A percentile compares a stretch with the other conserved stretches of the same genome.
Conservation (phyloP, 2,329 filamentous ascomycete genomes). For the Salinomyces thailandicus region DNA sequence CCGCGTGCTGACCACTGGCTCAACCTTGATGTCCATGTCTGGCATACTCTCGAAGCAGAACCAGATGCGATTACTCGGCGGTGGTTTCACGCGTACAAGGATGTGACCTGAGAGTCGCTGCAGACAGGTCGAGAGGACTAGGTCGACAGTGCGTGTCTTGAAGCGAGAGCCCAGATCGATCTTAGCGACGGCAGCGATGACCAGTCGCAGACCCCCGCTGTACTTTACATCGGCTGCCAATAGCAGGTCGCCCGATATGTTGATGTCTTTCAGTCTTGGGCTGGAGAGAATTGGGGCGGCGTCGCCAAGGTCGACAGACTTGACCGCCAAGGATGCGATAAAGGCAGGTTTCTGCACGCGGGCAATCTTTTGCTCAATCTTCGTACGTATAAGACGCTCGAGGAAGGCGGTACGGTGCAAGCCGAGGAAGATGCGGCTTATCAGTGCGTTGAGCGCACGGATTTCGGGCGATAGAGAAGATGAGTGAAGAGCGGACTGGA, state of each 20-base stretch:
- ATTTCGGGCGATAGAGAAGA: constrained; percentile 74
- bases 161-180: constrained; percentile 83
- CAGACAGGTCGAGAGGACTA: constrained; percentile 75
- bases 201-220: constrained; percentile 76
- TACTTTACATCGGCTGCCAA: constrained; percentile 84
- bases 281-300: constrained; percentile 83
- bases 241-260: constrained; percentile 79
- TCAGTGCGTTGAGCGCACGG: constrained; percentile 83
- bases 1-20: constrained; percentile 87
- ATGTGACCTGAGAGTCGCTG: constrained; percentile 78
- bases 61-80: constrained; percentile 94
- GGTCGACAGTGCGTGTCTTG: constrained; percentile 79
- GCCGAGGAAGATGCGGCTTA: constrained; percentile 79
- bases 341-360: constrained; percentile 87
- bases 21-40: constrained; percentile 85
- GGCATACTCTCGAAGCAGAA: constrained; percentile 89
- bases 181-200: constrained; percentile 84
- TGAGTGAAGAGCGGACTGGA: constrained; percentile 84
- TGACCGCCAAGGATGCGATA: constrained; percentile 72
- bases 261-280: constrained; percentile 76
- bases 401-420: constrained; percentile 76
- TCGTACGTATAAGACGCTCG: constrained; percentile 66
- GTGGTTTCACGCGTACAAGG: constrained; percentile 80
- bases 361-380: constrained; percentile 92
- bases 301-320: constrained; percentile 75